Evolutionary conservation across 495 filamentous ascomycete genomes (phyloP).

Genomic region (Echria macrotheca): DNA sequence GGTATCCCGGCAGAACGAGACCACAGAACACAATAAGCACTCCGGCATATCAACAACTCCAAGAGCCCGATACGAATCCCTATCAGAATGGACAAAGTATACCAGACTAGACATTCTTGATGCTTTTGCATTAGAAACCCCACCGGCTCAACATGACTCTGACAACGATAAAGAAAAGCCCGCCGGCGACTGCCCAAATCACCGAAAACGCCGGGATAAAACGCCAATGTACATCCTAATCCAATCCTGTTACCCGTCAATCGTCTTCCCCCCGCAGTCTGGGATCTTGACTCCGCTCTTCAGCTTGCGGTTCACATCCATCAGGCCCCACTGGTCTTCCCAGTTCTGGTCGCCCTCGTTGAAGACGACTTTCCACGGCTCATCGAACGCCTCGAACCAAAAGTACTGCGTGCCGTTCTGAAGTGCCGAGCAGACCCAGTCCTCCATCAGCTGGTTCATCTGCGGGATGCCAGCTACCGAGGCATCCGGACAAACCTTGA

Average conservation of each 20-base stretch:
- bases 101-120: too few species aligned
- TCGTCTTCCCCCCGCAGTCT: conserved; percentile 74
- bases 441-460: conserved; percentile 81
- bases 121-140: too few species aligned
- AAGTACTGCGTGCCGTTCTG: conserved; percentile 84
- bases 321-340: conserved; percentile 95
- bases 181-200: too few species aligned
- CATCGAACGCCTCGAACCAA: conserved; percentile 95
- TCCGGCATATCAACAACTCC: too few species aligned
- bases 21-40: too few species aligned
- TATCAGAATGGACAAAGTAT: too few species aligned
- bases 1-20: too few species aligned
- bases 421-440: conserved; percentile 78
- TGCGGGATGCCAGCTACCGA: conserved; percentile 74
- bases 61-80: too few species aligned
- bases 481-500: conserved; percentile 50
- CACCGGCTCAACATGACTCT: too few species aligned
- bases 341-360: conserved; percentile 67
- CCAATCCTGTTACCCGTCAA: conserved; percentile 27
- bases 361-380: conserved; percentile 83
- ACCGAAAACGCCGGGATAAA: too few species aligned
- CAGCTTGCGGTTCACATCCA: conserved; percentile 80
- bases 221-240: too few species aligned
- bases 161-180: too few species aligned
- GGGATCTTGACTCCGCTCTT: conserved; percentile 85